Percentiles rank a stretch among this genome's conserved stretches.
phyloP scores from a whole-genome alignment of 495 filamentous ascomycete genomes.

The Penicillium dipodomyicola region DNA sequence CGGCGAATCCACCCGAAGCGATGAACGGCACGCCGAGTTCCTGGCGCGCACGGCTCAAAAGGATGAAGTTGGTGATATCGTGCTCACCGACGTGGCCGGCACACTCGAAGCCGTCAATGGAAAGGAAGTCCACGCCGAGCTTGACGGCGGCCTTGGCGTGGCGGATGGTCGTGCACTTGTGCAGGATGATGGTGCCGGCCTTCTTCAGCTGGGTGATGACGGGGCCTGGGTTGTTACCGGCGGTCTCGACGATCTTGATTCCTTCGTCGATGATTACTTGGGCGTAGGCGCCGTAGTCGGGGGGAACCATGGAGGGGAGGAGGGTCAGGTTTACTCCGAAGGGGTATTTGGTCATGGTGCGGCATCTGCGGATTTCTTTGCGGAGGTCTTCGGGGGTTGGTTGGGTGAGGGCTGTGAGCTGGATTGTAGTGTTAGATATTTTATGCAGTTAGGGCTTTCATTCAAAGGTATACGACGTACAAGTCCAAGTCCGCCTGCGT shows the following conservation, averaged over 20 bases:
- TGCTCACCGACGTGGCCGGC: slow-evolving; percentile 93
- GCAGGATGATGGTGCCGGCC: slow-evolving; percentile 73
- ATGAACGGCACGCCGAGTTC: slow-evolving; percentile 86
- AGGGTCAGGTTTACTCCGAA: slow-evolving; percentile 97
- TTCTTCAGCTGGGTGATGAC: slow-evolving; percentile 87
- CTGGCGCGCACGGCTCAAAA: slow-evolving; percentile 83
- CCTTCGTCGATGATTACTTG: slow-evolving; percentile 92
- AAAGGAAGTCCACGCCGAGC: slow-evolving; percentile 93
- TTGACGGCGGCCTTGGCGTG: slow-evolving; percentile 91
- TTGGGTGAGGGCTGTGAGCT: slow-evolving; percentile 90
- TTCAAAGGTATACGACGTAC: slow-evolving; percentile 31
- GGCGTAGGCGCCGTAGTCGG: slow-evolving; percentile 90
- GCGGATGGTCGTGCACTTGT: slow-evolving; percentile 97
- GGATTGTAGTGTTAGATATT: slow-evolving; percentile 12
- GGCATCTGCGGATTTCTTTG: slow-evolving; percentile 86
- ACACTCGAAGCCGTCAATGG: slow-evolving; percentile 97
- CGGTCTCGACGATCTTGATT: slow-evolving; percentile 92
- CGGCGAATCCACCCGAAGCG: slow-evolving; percentile 91
- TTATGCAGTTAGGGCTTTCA: background rate
- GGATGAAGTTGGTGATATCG: slow-evolving; percentile 97
- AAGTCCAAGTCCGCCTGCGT: slow-evolving; percentile 91
- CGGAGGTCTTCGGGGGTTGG: slow-evolving; percentile 89
- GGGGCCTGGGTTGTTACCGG: slow-evolving; percentile 89
- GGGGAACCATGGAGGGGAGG: slow-evolving; percentile 82
- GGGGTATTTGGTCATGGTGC: slow-evolving; percentile 78